Percentiles rank a stretch among this genome's conserved stretches.
Evolutionary conservation across 1,284 basidiomycete genomes (phyloP).

Genomic region (Pseudozyma sp.): DNA sequence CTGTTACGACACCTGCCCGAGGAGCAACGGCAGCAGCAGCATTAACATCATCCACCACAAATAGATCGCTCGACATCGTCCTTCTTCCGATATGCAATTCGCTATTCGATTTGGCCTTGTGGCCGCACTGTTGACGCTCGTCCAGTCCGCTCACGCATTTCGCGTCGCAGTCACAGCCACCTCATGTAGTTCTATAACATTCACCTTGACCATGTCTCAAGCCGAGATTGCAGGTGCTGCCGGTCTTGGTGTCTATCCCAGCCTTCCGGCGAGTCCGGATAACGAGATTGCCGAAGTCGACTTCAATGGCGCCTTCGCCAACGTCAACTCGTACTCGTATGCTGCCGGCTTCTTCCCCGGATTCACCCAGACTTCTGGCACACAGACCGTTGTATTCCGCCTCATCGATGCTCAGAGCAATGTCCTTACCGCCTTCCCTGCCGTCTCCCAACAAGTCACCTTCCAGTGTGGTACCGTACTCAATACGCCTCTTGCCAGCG

Average conservation of each 20-base stretch:
- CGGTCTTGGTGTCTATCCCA: constrained; percentile 22
- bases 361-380: constrained; percentile 21
- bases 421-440: constrained; percentile 12
- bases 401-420: constrained; percentile 28
- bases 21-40: background rate
- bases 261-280: constrained; percentile 2
- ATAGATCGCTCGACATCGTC: background rate
- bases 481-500: constrained; percentile 16
- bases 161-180: constrained; percentile 31
- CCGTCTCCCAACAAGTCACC: constrained; percentile 28
- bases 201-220: constrained; percentile 28
- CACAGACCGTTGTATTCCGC: constrained; percentile 27
- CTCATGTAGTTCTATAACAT: constrained; percentile 30
- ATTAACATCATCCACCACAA: background rate
- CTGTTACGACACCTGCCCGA: too few species aligned
- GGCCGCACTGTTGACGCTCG: constrained; percentile 25
- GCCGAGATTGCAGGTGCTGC: constrained; percentile 17
- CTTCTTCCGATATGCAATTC: constrained; percentile 31
- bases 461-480: constrained; percentile 44
- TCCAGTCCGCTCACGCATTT: constrained; percentile 22
- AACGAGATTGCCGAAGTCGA: constrained; percentile 20
- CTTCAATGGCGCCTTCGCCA: constrained; percentile 26
- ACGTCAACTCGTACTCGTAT: constrained; percentile 20
- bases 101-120: constrained; percentile 12
- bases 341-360: constrained; percentile 30